A percentile compares a stretch with the other conserved stretches of the same genome.
phyloP scores from a whole-genome alignment of 2,329 filamentous ascomycete genomes.

The Dichotomopilus funicola region DNA sequence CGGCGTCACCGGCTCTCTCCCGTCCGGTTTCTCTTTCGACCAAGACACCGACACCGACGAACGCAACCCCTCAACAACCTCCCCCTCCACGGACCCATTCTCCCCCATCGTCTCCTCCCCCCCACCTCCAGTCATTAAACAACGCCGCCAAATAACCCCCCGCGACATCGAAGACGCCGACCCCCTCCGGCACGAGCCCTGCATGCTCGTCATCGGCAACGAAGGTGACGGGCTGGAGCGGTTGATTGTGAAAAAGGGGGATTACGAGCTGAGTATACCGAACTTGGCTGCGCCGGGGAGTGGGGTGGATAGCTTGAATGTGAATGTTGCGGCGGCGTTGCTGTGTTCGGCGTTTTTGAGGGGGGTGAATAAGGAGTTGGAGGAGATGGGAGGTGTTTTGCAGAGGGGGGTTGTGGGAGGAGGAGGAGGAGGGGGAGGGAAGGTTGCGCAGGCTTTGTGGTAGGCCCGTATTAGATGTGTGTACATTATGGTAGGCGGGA shows the following conservation, averaged over 20 bases:
- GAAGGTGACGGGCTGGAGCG: conserved; percentile 70
- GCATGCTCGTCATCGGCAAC: conserved; percentile 74
- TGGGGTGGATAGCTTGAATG: conserved; percentile 84
- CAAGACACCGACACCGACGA: too few species aligned
- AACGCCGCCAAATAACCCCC: conserved; percentile 41
- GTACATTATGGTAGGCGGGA: too few species aligned
- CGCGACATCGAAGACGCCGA: conserved; percentile 43
- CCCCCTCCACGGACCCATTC: too few species aligned
- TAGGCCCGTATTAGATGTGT: background rate
- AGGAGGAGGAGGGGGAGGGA: background rate
- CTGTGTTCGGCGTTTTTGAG: conserved; percentile 64
- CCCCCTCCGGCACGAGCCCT: conserved; percentile 55
- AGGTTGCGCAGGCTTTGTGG: background rate
- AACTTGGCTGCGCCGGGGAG: conserved; percentile 39
- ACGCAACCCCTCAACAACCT: too few species aligned
- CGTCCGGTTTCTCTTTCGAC: too few species aligned
- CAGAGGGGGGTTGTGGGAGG: conserved; percentile 3
- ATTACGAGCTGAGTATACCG: conserved; percentile 61
- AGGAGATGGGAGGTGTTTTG: conserved; percentile 8
- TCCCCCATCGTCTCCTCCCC: too few species aligned
- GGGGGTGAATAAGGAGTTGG: conserved; percentile 27
- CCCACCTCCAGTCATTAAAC: conserved; percentile 25
- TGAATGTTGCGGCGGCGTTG: conserved; percentile 78
- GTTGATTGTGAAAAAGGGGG: conserved; percentile 55
- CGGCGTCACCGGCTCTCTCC: conserved; percentile 22